Conservation (phyloP, 2,329 filamentous ascomycete species). For the Aspergillus bombycis region DNA sequence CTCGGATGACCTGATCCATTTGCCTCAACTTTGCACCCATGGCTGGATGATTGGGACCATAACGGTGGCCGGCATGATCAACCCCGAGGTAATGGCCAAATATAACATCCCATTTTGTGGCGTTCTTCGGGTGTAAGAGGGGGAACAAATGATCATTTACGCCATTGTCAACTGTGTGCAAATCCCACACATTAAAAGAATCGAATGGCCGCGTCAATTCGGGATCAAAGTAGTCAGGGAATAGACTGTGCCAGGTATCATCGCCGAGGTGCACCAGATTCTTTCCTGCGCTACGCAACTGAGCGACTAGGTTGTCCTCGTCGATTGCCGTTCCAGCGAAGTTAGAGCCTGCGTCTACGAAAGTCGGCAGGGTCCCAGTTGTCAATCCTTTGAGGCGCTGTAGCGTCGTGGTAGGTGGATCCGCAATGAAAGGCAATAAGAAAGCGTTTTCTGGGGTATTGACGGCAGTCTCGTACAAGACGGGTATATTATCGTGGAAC, state of each 20-base stretch:
- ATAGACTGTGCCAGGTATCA: conserved; percentile 93
- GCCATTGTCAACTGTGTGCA: conserved; percentile 95
- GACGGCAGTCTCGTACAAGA: conserved; percentile 81
- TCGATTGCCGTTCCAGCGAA: conserved; percentile 95
- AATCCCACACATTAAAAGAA: conserved; percentile 97
- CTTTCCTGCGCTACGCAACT: conserved; percentile 67
- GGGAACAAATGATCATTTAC: conserved; percentile 85
- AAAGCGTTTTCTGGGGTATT: conserved; percentile 80
- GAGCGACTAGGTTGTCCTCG: conserved; percentile 77
- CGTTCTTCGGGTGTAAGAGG: conserved; percentile 67
- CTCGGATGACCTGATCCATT: conserved; percentile 80
- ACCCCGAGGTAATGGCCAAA: conserved; percentile 94
- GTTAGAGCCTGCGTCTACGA: conserved; percentile 90
- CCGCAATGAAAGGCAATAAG: conserved; percentile 91
- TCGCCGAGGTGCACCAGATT: conserved; percentile 93
- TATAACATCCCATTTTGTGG: conserved; percentile 84
- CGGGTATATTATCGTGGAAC: conserved; percentile 86
- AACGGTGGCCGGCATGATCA: conserved; percentile 94
- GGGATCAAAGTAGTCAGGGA: conserved; percentile 88
- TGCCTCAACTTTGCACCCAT: conserved; percentile 90
- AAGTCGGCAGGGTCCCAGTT: conserved; percentile 91
- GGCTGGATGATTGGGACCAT: conserved; percentile 87
- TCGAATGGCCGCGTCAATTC: conserved; percentile 89
- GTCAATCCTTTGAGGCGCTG: conserved; percentile 92
- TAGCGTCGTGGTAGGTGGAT: conserved; percentile 90